Percentiles rank a stretch among this genome's conserved stretches.
Evolutionary conservation across 305 asterid genomes (phyloP).

Genomic region (Rubia tinctorum): DNA sequence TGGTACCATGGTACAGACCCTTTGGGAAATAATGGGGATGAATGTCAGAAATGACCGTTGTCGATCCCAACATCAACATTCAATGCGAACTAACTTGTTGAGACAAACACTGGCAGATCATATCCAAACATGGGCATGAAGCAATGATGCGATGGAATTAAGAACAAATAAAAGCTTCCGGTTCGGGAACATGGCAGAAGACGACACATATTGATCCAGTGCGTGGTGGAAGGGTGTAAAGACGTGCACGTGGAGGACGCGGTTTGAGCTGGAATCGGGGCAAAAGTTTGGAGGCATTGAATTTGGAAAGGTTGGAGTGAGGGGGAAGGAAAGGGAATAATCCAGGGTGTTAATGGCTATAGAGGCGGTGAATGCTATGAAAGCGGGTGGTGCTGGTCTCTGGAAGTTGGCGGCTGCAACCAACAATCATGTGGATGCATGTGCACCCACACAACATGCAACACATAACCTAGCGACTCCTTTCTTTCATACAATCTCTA

Average conservation of each 20-base stretch:
- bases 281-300: constrained; percentile 22
- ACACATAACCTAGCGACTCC: background rate
- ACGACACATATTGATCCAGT: background rate
- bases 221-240: background rate
- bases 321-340: constrained; percentile 26
- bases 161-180: background rate
- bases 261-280: background rate
- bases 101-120: constrained; percentile 5
- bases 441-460: constrained; percentile 34
- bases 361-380: constrained; percentile 6
- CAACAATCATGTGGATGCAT: constrained; percentile 36
- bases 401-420: constrained; percentile 17
- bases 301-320: constrained; percentile 27
- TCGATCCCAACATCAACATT: background rate
- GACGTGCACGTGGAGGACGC: constrained; percentile 3
- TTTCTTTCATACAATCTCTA: background rate
- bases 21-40: background rate
- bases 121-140: background rate
- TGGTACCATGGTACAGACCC: background rate
- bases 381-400: constrained; percentile 21
- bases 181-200: constrained; percentile 3
- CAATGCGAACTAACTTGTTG: background rate
- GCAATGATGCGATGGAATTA: background rate
- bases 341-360: constrained; percentile 28
- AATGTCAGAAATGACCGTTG: constrained; percentile 1